These are phyloP conservation scores for Fusarium cyanostomum DNA, from an alignment of 2,329 filamentous ascomycete species.

Conservation along the genomic window DNA sequence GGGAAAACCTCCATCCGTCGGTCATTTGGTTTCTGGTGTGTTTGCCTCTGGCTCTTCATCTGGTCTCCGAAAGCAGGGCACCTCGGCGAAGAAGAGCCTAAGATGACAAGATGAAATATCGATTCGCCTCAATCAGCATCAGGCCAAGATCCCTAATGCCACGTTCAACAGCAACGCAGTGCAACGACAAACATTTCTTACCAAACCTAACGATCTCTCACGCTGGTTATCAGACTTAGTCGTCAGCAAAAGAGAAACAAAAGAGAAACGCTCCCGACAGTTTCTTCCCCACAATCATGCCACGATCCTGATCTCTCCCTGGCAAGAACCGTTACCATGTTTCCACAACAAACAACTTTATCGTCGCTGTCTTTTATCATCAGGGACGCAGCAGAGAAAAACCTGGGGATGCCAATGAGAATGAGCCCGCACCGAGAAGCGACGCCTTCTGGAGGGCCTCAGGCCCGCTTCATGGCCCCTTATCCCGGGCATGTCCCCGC, in stretches of 20 bases:
- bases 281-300: constrained; percentile 2
- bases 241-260: neutral
- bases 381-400: constrained; percentile 17
- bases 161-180: neutral
- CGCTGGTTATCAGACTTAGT: neutral
- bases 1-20: neutral
- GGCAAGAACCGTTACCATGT: neutral
- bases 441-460: constrained; percentile 23
- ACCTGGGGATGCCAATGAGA: constrained; percentile 44
- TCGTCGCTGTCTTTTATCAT: constrained; percentile 12
- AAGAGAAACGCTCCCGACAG: neutral
- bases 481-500: constrained; percentile 28
- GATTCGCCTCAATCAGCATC: neutral
- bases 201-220: neutral
- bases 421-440: constrained; percentile 39
- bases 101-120: neutral
- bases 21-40: neutral
- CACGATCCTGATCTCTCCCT: neutral
- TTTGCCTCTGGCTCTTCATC: constrained; percentile 4
- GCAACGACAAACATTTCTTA: neutral
- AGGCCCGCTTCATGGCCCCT: constrained; percentile 30
- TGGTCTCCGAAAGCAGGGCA: neutral
- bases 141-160: neutral
- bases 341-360: neutral
- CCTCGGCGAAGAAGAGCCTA: neutral